Percentiles rank a stretch among this genome's conserved stretches.
Evolutionary conservation across 805 yeast genomes (phyloP).

Genomic region (Candida multigemmis): DNA sequence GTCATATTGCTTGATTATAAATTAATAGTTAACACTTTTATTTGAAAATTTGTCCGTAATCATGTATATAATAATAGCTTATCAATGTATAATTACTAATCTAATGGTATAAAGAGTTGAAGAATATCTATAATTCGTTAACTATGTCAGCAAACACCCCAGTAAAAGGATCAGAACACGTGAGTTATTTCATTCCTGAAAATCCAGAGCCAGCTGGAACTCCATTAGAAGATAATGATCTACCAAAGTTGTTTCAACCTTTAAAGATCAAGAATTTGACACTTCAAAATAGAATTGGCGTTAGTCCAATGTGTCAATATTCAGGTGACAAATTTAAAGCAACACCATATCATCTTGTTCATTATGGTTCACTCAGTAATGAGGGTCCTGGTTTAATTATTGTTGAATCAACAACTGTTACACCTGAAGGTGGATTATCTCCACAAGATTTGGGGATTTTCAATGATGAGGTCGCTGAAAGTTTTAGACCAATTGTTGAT

Average conservation of each 20-base stretch:
- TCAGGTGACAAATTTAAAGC: slow-evolving; percentile 32
- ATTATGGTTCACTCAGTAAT: slow-evolving; percentile 37
- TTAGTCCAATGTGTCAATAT: slow-evolving; percentile 50
- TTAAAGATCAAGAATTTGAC: slow-evolving; percentile 28
- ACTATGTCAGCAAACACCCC: too few relatives aligned
- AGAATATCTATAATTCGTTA: too few relatives aligned
- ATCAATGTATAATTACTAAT: too few relatives aligned
- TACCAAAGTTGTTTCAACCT: slow-evolving; percentile 38
- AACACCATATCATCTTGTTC: slow-evolving; percentile 39
- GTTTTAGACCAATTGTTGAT: slow-evolving; percentile 31
- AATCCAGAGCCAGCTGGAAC: too few relatives aligned
- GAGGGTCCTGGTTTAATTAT: slow-evolving; percentile 43
- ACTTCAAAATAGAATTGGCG: slow-evolving; percentile 44
- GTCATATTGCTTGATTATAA: too few relatives aligned
- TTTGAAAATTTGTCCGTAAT: too few relatives aligned
- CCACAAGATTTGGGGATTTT: slow-evolving; percentile 43
- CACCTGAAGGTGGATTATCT: slow-evolving; percentile 31
- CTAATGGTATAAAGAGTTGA: too few relatives aligned
- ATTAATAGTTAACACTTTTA: too few relatives aligned
- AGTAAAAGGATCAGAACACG: too few relatives aligned
- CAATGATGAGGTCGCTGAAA: slow-evolving; percentile 38
- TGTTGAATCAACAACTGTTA: slow-evolving; percentile 37
- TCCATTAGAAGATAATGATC: too few relatives aligned
- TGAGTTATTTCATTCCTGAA: too few relatives aligned
- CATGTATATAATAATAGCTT: too few relatives aligned